Evolutionary conservation across 1,284 basidiomycete species (phyloP).

Genomic region (Meripilus lineatus): DNA sequence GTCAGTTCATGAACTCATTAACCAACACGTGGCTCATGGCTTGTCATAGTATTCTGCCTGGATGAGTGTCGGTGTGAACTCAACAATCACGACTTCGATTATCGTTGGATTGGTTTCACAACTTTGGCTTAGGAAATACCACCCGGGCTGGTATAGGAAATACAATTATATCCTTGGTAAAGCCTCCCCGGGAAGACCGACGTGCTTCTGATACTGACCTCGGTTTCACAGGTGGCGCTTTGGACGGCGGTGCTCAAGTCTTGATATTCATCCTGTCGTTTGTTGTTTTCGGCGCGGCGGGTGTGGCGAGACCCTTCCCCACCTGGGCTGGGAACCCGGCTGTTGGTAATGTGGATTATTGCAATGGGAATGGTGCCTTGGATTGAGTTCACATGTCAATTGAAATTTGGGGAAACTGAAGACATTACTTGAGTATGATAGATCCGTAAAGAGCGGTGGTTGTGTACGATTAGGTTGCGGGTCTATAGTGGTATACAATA

Average conservation of each 20-base stretch:
- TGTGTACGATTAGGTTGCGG: neutral
- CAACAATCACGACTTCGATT: conserved; percentile 43
- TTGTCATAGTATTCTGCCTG: conserved; percentile 36
- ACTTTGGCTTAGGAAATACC: conserved; percentile 50
- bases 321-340: conserved; percentile 52
- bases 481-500: no score
- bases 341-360: conserved; percentile 50
- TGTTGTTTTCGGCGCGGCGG: conserved; percentile 63
- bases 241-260: conserved; percentile 65
- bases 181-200: neutral
- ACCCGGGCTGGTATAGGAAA: conserved; percentile 52
- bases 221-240: conserved; percentile 34
- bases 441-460: no score
- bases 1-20: conserved; percentile 20
- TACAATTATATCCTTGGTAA: conserved; percentile 64
- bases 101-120: conserved; percentile 55
- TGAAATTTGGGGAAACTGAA: neutral
- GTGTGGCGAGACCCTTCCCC: conserved; percentile 47
- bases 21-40: conserved; percentile 1
- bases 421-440: neutral
- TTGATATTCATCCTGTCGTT: conserved; percentile 67
- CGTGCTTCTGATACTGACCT: neutral
- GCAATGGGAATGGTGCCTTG: conserved; percentile 52
- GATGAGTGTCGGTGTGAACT: conserved; percentile 48
- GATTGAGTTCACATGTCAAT: conserved; percentile 17